Percentiles rank a stretch among this genome's conserved stretches.
phyloP scores from a whole-genome alignment of 192 early-diverging fungal genomes.

The Allomyces macrogynus region DNA sequence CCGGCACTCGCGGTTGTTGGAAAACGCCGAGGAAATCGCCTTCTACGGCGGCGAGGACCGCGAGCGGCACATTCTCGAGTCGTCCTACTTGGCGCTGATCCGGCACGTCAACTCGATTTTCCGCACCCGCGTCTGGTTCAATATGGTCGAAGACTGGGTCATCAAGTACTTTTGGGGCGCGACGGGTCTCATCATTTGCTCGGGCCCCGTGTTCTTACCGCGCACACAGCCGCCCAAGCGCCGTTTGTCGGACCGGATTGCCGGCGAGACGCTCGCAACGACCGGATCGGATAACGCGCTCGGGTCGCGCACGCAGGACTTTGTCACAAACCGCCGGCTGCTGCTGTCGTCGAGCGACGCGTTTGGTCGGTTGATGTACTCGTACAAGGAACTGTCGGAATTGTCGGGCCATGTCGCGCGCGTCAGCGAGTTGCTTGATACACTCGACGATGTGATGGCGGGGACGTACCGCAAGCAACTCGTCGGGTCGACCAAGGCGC shows the following conservation, averaged over 20 bases:
- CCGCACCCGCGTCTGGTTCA: conserved; percentile 63
- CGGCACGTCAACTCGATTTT: conserved; percentile 75
- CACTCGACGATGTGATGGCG: conserved; percentile 68
- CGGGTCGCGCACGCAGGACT: conserved; percentile 27
- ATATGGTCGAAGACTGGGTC: conserved; percentile 50
- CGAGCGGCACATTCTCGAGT: conserved; percentile 60
- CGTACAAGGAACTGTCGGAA: conserved; percentile 85
- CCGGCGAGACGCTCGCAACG: neutral
- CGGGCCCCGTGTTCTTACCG: conserved; percentile 63
- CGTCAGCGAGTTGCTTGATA: conserved; percentile 55
- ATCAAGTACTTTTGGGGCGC: conserved; percentile 99
- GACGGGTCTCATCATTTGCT: conserved; percentile 62
- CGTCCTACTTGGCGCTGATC: conserved; percentile 55
- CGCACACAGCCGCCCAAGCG: conserved; percentile 2
- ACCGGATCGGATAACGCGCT: conserved; percentile 3
- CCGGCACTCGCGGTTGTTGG: conserved; percentile 80
- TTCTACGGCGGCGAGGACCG: conserved; percentile 65
- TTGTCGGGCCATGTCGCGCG: conserved; percentile 86
- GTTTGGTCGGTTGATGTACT: conserved; percentile 70
- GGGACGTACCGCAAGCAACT: conserved; percentile 58
- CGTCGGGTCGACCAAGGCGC: conserved; percentile 10
- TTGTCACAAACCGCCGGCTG: conserved; percentile 56
- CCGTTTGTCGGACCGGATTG: conserved; percentile 3
- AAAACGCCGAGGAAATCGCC: conserved; percentile 92
- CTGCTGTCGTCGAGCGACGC: conserved; percentile 59